Conservation (phyloP, 352 stramenopile species). For the Pythium grandisporangium region DNA sequence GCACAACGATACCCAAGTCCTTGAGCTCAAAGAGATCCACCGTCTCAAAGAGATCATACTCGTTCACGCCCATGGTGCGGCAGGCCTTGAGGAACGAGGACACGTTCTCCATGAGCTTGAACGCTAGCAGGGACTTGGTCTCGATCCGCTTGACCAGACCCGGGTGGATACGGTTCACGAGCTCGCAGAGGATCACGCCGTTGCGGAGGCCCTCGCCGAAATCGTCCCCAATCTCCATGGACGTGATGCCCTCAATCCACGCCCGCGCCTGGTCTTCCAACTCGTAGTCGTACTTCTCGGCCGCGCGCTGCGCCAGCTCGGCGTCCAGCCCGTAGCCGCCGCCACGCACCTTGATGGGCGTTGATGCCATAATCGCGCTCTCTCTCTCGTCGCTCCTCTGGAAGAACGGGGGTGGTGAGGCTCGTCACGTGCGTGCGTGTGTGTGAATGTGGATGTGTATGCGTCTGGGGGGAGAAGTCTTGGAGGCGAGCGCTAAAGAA, state of each 20-base stretch:
- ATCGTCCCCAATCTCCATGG: conserved; percentile 59
- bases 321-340: conserved; percentile 86
- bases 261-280: conserved; percentile 77
- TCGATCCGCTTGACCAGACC: conserved; percentile 60
- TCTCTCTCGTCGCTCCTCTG: no score
- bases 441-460: no score
- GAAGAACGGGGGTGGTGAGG: no score
- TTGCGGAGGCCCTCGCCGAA: conserved; percentile 76
- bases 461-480: no score
- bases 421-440: no score
- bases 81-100: conserved; percentile 78
- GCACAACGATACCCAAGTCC: conserved; percentile 72
- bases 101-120: conserved; percentile 92
- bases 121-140: conserved; percentile 83
- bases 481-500: no score
- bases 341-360: conserved; percentile 52
- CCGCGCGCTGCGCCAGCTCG: conserved; percentile 75
- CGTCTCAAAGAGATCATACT: conserved; percentile 88
- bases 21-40: conserved; percentile 88
- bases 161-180: conserved; percentile 77
- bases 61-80: conserved; percentile 76
- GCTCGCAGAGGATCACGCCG: conserved; percentile 75
- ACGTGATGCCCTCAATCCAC: conserved; percentile 82
- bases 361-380: no score
- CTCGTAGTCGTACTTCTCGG: conserved; percentile 85